Percentiles rank a stretch among this genome's conserved stretches.
Evolutionary conservation across 495 filamentous ascomycete species (phyloP).

Genomic region (Chaetomidium leptoderma): DNA sequence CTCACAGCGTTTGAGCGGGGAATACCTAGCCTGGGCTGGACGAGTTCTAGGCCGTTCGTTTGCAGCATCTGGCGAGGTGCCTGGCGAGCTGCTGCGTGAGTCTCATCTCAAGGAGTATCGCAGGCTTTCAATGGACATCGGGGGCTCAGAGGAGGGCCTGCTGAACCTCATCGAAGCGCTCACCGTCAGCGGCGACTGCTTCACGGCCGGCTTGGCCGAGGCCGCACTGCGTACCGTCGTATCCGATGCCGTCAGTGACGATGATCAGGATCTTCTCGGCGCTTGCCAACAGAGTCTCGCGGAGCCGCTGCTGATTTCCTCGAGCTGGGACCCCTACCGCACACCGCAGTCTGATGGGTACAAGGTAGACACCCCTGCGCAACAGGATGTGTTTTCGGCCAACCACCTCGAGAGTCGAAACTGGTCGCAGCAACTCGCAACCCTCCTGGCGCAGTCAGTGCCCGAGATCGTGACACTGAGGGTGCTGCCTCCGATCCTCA

Average conservation of each 20-base stretch:
- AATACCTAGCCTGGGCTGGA: slow-evolving; percentile 80
- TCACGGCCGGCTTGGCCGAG: slow-evolving; percentile 71
- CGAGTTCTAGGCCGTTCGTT: slow-evolving; percentile 80
- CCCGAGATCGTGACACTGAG: slow-evolving; percentile 61
- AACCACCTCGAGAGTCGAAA: slow-evolving; percentile 34
- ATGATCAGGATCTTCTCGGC: slow-evolving; percentile 42
- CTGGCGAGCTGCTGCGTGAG: slow-evolving; percentile 54
- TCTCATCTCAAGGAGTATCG: slow-evolving; percentile 50
- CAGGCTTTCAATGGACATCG: slow-evolving; percentile 35
- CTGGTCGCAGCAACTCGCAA: slow-evolving; percentile 64
- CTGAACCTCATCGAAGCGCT: slow-evolving; percentile 64
- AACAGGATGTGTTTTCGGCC: slow-evolving; percentile 31
- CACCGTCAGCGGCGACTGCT: slow-evolving; percentile 57
- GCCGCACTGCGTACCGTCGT: slow-evolving; percentile 67
- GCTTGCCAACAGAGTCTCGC: slow-evolving; percentile 46
- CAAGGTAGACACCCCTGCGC: slow-evolving; percentile 17
- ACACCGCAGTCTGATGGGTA: slow-evolving; percentile 44
- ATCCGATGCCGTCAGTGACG: slow-evolving; percentile 47
- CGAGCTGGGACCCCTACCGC: slow-evolving; percentile 47
- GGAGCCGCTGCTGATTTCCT: slow-evolving; percentile 41
- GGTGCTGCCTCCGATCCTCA: slow-evolving; percentile 58
- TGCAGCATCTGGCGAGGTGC: slow-evolving; percentile 64
- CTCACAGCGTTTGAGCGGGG: slow-evolving; percentile 52
- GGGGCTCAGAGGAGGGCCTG: slow-evolving; percentile 48
- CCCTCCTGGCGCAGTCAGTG: slow-evolving; percentile 57